Evolutionary conservation across 2,329 filamentous ascomycete genomes (phyloP).

Genomic region (Beauveria sp.): DNA sequence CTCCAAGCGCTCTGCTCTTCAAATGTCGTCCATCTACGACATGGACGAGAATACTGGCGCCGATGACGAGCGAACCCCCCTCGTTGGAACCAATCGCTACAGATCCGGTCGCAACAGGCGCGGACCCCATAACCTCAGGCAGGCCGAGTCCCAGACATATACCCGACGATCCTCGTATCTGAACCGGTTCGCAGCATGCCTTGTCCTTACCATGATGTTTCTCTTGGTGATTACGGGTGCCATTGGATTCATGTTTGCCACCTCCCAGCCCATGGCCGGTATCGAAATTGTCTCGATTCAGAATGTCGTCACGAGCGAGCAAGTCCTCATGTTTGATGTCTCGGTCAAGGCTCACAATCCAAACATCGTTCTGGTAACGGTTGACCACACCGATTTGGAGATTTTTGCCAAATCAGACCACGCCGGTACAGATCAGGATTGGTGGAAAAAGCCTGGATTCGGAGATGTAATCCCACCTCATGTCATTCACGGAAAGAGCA

Average conservation of each 20-base stretch:
- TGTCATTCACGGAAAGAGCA: slow-evolving; percentile 18
- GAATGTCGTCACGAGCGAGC: slow-evolving; percentile 87
- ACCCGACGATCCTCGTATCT: slow-evolving; percentile 55
- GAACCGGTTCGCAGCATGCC: slow-evolving; percentile 74
- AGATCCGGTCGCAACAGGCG: slow-evolving; percentile 52
- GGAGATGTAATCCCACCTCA: background rate
- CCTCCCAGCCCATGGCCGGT: slow-evolving; percentile 76
- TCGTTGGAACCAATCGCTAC: slow-evolving; percentile 58
- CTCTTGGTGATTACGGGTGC: slow-evolving; percentile 76
- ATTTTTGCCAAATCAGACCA: slow-evolving; percentile 92
- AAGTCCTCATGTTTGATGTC: slow-evolving; percentile 91
- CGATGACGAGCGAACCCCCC: slow-evolving; percentile 81
- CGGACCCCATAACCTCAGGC: slow-evolving; percentile 49
- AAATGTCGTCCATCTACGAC: slow-evolving; percentile 62
- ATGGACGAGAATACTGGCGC: slow-evolving; percentile 72
- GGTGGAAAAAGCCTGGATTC: slow-evolving; percentile 36
- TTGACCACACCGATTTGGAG: slow-evolving; percentile 82
- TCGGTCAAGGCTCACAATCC: slow-evolving; percentile 85
- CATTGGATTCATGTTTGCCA: slow-evolving; percentile 83
- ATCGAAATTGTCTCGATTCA: slow-evolving; percentile 74
- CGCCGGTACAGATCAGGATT: slow-evolving; percentile 61
- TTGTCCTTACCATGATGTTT: slow-evolving; percentile 75
- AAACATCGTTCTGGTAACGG: slow-evolving; percentile 80
- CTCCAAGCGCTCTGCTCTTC: slow-evolving; percentile 45
- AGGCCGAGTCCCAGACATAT: slow-evolving; percentile 67